A percentile compares a stretch with the other conserved stretches of the same genome.
Conservation (phyloP, 176 grass and related monocot species). For the Oryza meridionalis region DNA sequence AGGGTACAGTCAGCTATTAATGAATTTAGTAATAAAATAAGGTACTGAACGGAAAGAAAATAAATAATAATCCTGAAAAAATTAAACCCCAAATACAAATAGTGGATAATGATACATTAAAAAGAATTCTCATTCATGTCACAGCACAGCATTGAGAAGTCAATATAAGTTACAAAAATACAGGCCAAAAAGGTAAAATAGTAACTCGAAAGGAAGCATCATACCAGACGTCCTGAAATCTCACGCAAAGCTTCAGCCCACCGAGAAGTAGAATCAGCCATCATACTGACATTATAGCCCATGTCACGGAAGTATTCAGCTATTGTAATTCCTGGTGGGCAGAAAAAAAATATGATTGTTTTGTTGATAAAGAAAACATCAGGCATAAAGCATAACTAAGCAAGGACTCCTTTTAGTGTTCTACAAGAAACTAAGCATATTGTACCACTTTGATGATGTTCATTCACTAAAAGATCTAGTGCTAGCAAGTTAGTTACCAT, state of each 20-base stretch:
- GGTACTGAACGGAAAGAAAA: background rate
- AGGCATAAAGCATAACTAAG: background rate
- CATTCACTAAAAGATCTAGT: slow-evolving; percentile 10
- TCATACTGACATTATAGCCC: slow-evolving; percentile 97
- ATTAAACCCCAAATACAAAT: slow-evolving; percentile 11
- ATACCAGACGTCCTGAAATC: slow-evolving; percentile 68
- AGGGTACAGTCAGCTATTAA: background rate
- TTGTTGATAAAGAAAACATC: slow-evolving; percentile 17
- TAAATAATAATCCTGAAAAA: background rate
- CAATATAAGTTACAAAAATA: background rate
- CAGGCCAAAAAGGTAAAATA: slow-evolving; percentile 8
- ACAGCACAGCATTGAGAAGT: slow-evolving; percentile 5
- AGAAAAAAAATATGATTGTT: slow-evolving; percentile 11
- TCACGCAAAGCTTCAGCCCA: slow-evolving; percentile 84
- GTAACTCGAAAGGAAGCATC: background rate
- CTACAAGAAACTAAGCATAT: slow-evolving; percentile 4
- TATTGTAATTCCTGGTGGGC: slow-evolving; percentile 68
- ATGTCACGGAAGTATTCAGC: slow-evolving; percentile 94
- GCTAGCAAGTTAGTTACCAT: slow-evolving; percentile 6
- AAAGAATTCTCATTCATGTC: background rate
- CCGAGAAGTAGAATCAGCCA: slow-evolving; percentile 87
- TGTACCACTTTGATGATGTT: background rate
- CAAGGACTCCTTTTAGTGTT: background rate
- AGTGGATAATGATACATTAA: slow-evolving; percentile 10
- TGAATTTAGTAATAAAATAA: background rate